phyloP scores from a whole-genome alignment of 2,329 filamentous ascomycete genomes.

The Cladophialophora bantiana region DNA sequence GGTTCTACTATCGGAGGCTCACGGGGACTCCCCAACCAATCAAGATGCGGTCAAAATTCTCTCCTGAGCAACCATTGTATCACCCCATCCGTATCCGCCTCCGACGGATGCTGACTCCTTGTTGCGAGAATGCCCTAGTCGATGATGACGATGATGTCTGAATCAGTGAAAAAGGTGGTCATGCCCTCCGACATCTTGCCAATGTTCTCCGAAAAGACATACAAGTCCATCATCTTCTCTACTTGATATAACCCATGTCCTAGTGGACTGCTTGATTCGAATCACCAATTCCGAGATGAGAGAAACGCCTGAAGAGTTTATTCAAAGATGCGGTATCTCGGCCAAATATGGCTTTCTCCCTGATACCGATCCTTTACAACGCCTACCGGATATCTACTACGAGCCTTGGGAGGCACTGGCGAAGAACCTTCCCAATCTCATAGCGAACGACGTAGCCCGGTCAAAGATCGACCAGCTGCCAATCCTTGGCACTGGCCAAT shows the following conservation, averaged over 20 bases:
- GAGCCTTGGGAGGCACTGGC: slow-evolving; percentile 85
- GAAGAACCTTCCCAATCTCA: slow-evolving; percentile 77
- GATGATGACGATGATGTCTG: background rate
- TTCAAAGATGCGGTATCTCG: slow-evolving; percentile 19
- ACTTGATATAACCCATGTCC: background rate
- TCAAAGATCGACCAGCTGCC: slow-evolving; percentile 78
- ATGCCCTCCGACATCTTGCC: background rate
- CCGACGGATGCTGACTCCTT: slow-evolving; percentile 12
- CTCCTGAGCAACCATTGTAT: background rate
- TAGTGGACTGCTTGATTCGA: background rate
- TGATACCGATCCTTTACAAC: slow-evolving; percentile 73
- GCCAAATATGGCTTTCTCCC: slow-evolving; percentile 79
- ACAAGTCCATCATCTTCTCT: background rate
- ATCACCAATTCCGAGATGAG: slow-evolving; percentile 15
- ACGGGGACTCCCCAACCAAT: background rate
- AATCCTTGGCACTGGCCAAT: slow-evolving; percentile 75
- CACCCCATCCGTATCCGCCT: slow-evolving; percentile 10
- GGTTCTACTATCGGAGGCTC: background rate
- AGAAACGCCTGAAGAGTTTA: slow-evolving; percentile 18
- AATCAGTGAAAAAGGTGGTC: background rate
- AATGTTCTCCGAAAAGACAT: background rate
- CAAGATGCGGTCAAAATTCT: background rate
- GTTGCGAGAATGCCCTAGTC: background rate
- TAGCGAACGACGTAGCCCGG: slow-evolving; percentile 77
- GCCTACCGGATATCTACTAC: slow-evolving; percentile 83